These are phyloP conservation scores for Dendrothele bispora DNA, from an alignment of 768 basidiomycete species.

Conservation along the genomic window DNA sequence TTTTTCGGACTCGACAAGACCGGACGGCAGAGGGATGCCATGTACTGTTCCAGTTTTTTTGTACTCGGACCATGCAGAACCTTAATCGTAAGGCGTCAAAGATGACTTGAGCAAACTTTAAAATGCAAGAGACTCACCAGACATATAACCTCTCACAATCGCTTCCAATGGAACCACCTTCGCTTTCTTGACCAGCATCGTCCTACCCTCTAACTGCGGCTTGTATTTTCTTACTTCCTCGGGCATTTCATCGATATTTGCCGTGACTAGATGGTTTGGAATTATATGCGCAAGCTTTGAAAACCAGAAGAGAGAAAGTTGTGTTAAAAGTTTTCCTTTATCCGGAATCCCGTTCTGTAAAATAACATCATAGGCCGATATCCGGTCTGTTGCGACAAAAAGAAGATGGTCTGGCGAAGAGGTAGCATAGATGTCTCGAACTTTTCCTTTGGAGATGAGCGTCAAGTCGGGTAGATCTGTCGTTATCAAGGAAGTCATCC, in stretches of 20 bases:
- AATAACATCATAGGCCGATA: slow-evolving; percentile 96
- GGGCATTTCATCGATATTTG: slow-evolving; percentile 80
- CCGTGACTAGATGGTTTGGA: slow-evolving; percentile 88
- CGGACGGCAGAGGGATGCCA: slow-evolving; percentile 72
- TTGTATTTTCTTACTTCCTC: slow-evolving; percentile 70
- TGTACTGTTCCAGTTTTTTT: slow-evolving; percentile 86
- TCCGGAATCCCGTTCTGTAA: slow-evolving; percentile 91
- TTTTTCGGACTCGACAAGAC: slow-evolving; percentile 82
- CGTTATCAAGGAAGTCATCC: slow-evolving; percentile 41
- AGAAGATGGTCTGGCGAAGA: slow-evolving; percentile 73
- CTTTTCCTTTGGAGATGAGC: slow-evolving; percentile 89
- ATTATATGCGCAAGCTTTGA: slow-evolving; percentile 74
- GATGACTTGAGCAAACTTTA: not conserved
- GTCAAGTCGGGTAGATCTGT: slow-evolving; percentile 62
- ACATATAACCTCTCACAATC: slow-evolving; percentile 94
- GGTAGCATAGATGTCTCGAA: slow-evolving; percentile 88
- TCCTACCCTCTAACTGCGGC: slow-evolving; percentile 76
- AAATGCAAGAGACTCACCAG: slow-evolving; percentile 53
- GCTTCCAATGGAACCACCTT: slow-evolving; percentile 90
- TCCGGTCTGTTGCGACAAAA: slow-evolving; percentile 94
- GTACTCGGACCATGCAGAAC: slow-evolving; percentile 96
- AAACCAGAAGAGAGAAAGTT: slow-evolving; percentile 96
- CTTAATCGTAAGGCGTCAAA: slow-evolving; percentile 37
- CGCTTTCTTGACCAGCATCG: slow-evolving; percentile 91
- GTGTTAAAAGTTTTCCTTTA: slow-evolving; percentile 88